Conservation (phyloP, 805 yeast genomes). For the Candida lessepsii region DNA sequence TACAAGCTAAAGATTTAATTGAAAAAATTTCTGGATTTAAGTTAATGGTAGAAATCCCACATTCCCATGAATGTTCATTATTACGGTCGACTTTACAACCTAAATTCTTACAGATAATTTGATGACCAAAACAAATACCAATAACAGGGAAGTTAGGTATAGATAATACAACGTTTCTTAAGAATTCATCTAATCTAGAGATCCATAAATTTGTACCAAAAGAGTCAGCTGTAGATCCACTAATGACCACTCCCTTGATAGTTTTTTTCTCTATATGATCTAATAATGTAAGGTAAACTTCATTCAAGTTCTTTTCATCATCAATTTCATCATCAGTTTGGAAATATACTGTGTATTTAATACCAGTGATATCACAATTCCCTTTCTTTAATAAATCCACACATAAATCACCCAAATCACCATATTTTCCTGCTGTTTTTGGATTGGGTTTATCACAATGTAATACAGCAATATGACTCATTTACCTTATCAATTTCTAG, state of each 20-base stretch:
- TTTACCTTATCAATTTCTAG: too few relatives aligned
- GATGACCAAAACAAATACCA: slow-evolving; percentile 90
- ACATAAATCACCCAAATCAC: slow-evolving; percentile 55
- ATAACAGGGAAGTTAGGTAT: slow-evolving; percentile 40
- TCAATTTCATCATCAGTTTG: slow-evolving; percentile 17
- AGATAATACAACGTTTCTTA: slow-evolving; percentile 19
- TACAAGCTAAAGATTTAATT: slow-evolving; percentile 14
- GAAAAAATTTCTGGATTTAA: slow-evolving; percentile 42
- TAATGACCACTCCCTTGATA: slow-evolving; percentile 45
- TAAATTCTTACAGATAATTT: slow-evolving; percentile 63
- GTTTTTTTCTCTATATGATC: slow-evolving; percentile 25
- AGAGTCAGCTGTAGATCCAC: slow-evolving; percentile 53
- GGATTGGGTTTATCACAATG: slow-evolving; percentile 38
- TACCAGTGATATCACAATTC: slow-evolving; percentile 18
- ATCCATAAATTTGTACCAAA: slow-evolving; percentile 46
- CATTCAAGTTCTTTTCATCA: slow-evolving; percentile 10
- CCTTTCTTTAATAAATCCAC: slow-evolving; percentile 25
- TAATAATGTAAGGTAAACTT: slow-evolving; percentile 17
- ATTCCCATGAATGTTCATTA: slow-evolving; percentile 65
- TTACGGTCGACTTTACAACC: slow-evolving; percentile 61
- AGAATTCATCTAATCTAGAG: slow-evolving; percentile 33
- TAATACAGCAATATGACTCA: slow-evolving; percentile 37
- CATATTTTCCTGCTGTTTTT: slow-evolving; percentile 32
- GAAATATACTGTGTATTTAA: slow-evolving; percentile 39
- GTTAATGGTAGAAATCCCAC: slow-evolving; percentile 53